These are phyloP conservation scores for Houttuynia cordata DNA, from an alignment of 164 flowering plant species.

Conservation along the genomic window DNA sequence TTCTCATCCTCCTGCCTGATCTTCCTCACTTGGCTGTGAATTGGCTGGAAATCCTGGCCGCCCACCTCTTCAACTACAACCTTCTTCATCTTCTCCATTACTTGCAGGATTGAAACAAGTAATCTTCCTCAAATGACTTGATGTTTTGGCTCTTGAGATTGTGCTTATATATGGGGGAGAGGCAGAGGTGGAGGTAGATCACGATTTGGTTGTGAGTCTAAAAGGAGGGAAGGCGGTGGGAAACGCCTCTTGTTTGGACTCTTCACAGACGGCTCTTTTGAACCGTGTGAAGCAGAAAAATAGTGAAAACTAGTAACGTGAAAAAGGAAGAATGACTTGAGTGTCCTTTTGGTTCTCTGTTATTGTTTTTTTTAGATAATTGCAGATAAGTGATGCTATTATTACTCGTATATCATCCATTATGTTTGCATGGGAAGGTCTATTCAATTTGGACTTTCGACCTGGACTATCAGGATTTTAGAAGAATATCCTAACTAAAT, in stretches of 20 bases:
- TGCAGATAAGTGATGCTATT: too few relatives aligned
- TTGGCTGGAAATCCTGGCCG: constrained; percentile 2
- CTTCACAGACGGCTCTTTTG: constrained; percentile 7
- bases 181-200: constrained; percentile 1
- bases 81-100: constrained; percentile 1
- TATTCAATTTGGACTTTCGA: too few relatives aligned
- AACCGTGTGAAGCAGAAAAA: not conserved
- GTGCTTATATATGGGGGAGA: not conserved
- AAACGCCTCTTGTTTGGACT: constrained; percentile 4
- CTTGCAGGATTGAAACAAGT: not conserved
- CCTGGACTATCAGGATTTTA: too few relatives aligned
- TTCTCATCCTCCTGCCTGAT: constrained; percentile 55
- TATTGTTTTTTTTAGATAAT: too few relatives aligned
- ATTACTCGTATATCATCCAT: too few relatives aligned
- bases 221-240: constrained; percentile 4
- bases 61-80: constrained; percentile 1
- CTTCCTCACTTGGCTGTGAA: constrained; percentile 65
- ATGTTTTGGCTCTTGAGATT: not conserved
- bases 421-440: too few relatives aligned
- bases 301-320: too few relatives aligned
- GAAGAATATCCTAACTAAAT: too few relatives aligned
- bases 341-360: too few relatives aligned
- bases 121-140: not conserved
- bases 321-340: too few relatives aligned
- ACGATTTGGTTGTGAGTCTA: constrained; percentile 4